Percentiles rank a stretch among this genome's conserved stretches.
These are phyloP conservation scores for Cladosporium sp. DNA, from an alignment of 2,329 filamentous ascomycete species.

Conservation along the genomic window DNA sequence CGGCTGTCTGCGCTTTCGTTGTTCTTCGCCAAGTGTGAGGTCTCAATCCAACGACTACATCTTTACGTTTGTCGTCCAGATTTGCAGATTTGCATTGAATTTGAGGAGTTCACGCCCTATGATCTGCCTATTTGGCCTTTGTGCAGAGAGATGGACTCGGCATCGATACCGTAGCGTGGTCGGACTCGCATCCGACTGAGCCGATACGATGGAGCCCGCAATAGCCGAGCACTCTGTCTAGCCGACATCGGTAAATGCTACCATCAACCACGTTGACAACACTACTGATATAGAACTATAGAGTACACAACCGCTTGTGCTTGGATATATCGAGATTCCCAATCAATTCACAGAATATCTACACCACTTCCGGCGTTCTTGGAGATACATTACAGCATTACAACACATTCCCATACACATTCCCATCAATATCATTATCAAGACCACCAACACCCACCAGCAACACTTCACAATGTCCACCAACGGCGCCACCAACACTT, in stretches of 20 bases:
- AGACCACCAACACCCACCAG: not conserved
- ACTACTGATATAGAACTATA: not conserved
- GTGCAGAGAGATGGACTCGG: not conserved
- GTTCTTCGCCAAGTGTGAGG: too few species aligned
- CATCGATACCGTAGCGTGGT: not conserved
- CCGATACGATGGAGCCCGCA: not conserved
- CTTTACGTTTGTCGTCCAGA: too few species aligned
- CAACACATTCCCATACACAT: not conserved
- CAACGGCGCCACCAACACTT: not conserved
- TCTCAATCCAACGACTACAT: too few species aligned
- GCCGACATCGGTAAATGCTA: conserved; percentile 1
- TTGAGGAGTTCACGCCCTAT: not conserved
- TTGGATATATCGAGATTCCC: not conserved
- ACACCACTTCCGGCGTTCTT: not conserved
- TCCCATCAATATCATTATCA: not conserved
- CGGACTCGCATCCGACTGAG: not conserved
- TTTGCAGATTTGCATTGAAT: too few species aligned
- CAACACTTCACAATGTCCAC: conserved; percentile 1
- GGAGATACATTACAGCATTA: too few species aligned
- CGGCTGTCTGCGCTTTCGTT: too few species aligned
- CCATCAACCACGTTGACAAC: not conserved
- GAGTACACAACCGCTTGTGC: not conserved
- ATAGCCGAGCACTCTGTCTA: conserved; percentile 2
- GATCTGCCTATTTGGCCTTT: not conserved
- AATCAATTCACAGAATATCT: not conserved